Evolutionary conservation across 805 yeast species (phyloP), one percentile per base, ranked within the genome.

Genomic region (Ogataea thermomethanolica): DNA sequence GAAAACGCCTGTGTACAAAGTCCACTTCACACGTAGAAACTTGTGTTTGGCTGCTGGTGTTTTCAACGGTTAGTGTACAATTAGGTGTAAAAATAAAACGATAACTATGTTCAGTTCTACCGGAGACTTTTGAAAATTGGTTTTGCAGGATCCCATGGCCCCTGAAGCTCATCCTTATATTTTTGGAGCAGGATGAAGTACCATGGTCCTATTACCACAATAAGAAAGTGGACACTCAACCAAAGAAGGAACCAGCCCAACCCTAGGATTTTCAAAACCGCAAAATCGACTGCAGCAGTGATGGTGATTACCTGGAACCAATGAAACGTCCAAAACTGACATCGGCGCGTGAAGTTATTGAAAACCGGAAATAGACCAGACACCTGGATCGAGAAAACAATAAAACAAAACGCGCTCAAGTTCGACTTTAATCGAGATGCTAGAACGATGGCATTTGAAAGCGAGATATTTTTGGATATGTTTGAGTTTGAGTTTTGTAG

Each of bases 21-120:
- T 93, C 25, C 89, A 84, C 55, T 91, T 93, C 59, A 91, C 98
- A 1, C 73, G 95, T 60, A 71, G 95, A 45, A 93, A 93, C 65
- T 66, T 93, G 51, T 90, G 95, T 53, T 71, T 93, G 26, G 96
- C 96, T 0, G 97, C 87, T 20, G 98, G 99, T 37, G 93, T 93
- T 3, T 88, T 84, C 54, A 62, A 66, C 48, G 78, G 75, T 24
- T 67, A 45, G 53, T 38, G 42, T 38, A 38, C 42, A 38, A 38
- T 32, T 32, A 38, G 36, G 37, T 38, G 42, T 38, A 38, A 22
- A 38, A 33, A 26, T 31, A 37, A 31, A 22, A 24, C 33, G 33
- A 13, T n/a, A 10, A 30, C n/a, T 20, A 23, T 14, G 8, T 32
- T 27, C 33, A 23, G 30, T 25, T 27, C 20, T 14, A 32, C 34